A percentile compares a stretch with the other conserved stretches of the same genome.
phyloP scores from a whole-genome alignment of 805 yeast genomes.

The Candida maesae region DNA sequence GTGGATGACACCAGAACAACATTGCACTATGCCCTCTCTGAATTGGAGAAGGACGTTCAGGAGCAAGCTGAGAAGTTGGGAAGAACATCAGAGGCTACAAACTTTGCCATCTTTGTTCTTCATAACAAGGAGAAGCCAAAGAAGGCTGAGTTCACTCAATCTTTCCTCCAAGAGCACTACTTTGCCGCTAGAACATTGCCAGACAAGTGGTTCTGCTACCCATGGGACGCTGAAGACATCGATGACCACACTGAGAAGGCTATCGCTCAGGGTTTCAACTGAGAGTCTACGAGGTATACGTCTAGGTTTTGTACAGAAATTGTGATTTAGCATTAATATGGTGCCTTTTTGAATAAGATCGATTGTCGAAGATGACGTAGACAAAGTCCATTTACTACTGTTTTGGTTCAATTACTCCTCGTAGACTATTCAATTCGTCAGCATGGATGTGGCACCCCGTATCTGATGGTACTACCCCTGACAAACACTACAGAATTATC shows the following conservation, averaged over 20 bases:
- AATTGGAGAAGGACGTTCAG: conserved; percentile 55
- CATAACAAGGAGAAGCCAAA: conserved; percentile 83
- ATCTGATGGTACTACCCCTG: too few relatives aligned
- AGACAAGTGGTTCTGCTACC: conserved; percentile 85
- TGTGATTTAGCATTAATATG: too few relatives aligned
- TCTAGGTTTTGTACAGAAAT: too few relatives aligned
- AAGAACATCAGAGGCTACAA: conserved; percentile 56
- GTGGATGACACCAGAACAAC: conserved; percentile 93
- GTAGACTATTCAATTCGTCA: too few relatives aligned
- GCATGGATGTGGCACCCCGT: too few relatives aligned
- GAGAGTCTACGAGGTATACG: not conserved
- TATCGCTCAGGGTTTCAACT: conserved; percentile 60
- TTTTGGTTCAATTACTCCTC: too few relatives aligned
- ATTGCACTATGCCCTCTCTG: conserved; percentile 76
- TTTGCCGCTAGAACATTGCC: conserved; percentile 70
- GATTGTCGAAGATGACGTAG: too few relatives aligned
- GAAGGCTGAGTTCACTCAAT: conserved; percentile 65
- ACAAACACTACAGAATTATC: too few relatives aligned
- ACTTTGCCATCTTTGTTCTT: conserved; percentile 72
- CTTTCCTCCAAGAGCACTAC: conserved; percentile 59
- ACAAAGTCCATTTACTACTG: too few relatives aligned
- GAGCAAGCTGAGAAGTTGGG: conserved; percentile 58
- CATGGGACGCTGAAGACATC: conserved; percentile 85
- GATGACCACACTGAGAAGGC: conserved; percentile 71
- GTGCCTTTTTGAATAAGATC: too few relatives aligned